These are phyloP conservation scores for Echinochloa phyllopogon DNA, from an alignment of 176 grass and related monocot species.

Conservation along the genomic window DNA sequence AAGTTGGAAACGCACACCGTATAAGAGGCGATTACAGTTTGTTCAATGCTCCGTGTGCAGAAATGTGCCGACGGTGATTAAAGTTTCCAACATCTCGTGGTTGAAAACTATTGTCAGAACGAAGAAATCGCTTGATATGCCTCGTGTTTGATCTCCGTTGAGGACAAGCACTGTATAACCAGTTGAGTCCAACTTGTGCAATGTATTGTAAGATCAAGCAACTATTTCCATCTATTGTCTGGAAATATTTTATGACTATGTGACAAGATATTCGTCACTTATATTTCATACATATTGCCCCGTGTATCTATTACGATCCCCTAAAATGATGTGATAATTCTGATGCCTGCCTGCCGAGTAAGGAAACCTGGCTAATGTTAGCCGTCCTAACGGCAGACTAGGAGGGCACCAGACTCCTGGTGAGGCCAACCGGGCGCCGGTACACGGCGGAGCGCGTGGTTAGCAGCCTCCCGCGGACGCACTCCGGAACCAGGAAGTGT, in stretches of 20 bases:
- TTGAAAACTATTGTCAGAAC: not conserved
- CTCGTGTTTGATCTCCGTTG: not conserved
- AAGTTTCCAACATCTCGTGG: not conserved
- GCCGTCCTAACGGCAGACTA: not conserved
- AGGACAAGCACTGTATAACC: not conserved
- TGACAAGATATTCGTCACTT: too few relatives aligned
- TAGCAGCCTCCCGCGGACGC: not conserved
- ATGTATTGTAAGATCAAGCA: slow-evolving; percentile 7
- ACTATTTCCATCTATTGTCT: not conserved
- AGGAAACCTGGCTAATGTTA: not conserved
- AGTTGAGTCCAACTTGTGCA: not conserved
- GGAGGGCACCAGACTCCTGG: not conserved
- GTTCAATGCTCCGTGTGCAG: not conserved
- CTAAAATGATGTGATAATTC: not conserved
- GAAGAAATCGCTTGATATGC: not conserved
- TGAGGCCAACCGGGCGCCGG: too few relatives aligned
- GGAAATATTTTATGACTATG: not conserved
- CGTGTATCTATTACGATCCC: not conserved
- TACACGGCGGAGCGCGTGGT: not conserved
- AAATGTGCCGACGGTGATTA: not conserved
- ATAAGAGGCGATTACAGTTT: not conserved
- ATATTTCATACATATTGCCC: not conserved
- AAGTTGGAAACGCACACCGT: not conserved
- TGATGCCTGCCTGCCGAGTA: not conserved
- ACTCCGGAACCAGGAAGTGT: too few relatives aligned